A percentile compares a stretch with the other conserved stretches of the same genome.
These are phyloP conservation scores for Nectriaceae sp. DNA, from an alignment of 2,329 filamentous ascomycete genomes.

Conservation along the genomic window DNA sequence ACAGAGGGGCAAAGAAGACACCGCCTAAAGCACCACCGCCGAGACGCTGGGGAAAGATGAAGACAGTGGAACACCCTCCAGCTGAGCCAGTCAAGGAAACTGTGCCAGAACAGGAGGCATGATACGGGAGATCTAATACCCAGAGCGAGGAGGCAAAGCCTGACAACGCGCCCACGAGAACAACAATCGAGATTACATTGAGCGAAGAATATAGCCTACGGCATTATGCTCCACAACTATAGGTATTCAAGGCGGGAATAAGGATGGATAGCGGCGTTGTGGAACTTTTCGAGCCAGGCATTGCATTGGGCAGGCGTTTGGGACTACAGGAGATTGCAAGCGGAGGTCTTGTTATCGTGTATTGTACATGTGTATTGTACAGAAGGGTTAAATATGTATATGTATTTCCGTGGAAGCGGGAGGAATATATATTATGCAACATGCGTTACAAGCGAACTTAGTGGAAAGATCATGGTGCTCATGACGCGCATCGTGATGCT, in stretches of 20 bases:
- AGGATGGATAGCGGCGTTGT: constrained; percentile 13
- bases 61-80: constrained; percentile 33
- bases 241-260: constrained; percentile 1
- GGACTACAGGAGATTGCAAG: constrained; percentile 9
- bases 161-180: no score
- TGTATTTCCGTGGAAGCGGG: no score
- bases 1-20: constrained; percentile 39
- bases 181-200: no score
- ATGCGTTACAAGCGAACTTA: no score
- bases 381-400: no score
- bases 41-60: constrained; percentile 46
- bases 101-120: constrained; percentile 17
- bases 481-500: no score
- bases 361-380: no score
- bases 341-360: constrained; percentile 9
- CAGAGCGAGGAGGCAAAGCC: no score
- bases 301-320: constrained; percentile 15
- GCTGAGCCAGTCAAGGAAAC: constrained; percentile 29
- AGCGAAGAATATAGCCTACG: no score
- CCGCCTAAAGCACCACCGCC: constrained; percentile 50
- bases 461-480: no score
- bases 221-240: no score
- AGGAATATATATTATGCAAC: no score
- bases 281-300: constrained; percentile 12
- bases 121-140: constrained; percentile 2